Conservation (phyloP, 1,284 basidiomycete genomes). For the Lentinula novae-zelandiae region DNA sequence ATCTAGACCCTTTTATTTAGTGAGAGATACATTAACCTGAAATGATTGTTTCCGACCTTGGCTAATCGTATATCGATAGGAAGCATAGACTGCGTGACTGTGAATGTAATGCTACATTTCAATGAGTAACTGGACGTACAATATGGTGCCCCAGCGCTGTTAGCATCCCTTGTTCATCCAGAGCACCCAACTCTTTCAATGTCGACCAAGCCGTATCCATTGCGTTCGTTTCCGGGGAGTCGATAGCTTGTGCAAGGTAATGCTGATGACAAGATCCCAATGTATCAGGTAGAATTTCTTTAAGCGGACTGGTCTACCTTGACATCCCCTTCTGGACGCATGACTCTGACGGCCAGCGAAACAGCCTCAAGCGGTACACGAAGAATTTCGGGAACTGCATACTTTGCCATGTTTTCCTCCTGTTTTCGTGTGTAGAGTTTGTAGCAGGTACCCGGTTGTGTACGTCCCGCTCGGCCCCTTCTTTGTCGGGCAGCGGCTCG, state of each 20-base stretch:
- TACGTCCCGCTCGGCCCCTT: constrained; percentile 88
- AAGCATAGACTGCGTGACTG: constrained; percentile 60
- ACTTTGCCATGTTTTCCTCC: constrained; percentile 66
- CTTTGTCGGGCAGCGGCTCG: constrained; percentile 83
- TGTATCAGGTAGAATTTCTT: not conserved
- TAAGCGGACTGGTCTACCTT: constrained; percentile 44
- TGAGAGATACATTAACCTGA: not conserved
- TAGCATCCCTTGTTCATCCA: constrained; percentile 59
- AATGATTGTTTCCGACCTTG: constrained; percentile 48
- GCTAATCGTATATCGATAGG: constrained; percentile 88
- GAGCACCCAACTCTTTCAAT: constrained; percentile 77
- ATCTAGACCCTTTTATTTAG: constrained; percentile 44
- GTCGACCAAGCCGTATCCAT: constrained; percentile 79
- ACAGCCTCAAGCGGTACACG: constrained; percentile 79
- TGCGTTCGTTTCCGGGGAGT: constrained; percentile 76
- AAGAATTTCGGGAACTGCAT: constrained; percentile 85
- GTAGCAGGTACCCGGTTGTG: constrained; percentile 78
- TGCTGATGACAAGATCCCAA: constrained; percentile 22
- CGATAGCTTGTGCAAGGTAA: constrained; percentile 74
- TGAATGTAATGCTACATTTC: constrained; percentile 11
- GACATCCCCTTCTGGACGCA: constrained; percentile 77
- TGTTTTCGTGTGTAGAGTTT: constrained; percentile 82
- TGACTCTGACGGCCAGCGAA: constrained; percentile 80
- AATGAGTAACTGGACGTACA: constrained; percentile 34
- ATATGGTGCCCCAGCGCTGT: constrained; percentile 86